Evolutionary conservation across 108 stramenopile genomes (phyloP), one percentile per base, ranked within the genome.

Genomic region (Hondaea fermentalgiana): DNA sequence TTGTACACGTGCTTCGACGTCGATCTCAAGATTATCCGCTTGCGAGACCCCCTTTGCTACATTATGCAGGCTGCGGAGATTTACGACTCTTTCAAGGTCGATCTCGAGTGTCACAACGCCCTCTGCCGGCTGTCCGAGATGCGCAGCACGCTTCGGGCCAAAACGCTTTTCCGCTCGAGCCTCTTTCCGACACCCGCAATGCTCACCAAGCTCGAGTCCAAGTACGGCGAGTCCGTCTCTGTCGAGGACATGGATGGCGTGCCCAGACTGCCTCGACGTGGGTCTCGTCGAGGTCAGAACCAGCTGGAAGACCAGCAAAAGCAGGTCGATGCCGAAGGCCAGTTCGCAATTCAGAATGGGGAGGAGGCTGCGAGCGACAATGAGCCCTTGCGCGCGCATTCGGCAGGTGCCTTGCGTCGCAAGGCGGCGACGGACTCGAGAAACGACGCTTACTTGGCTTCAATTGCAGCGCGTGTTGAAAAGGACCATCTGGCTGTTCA

Each of bases 141-240:
- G 45, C 45, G 76, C 19, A 83, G 76, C 51, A 53, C 28, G 19
- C 45, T 25, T 1, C 76, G 76, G 6, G 28, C 49, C 51, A 47
- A 53, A 3, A 47, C 25, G 25, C 51, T 83, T 17, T 83, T 53
- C 45, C 45, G 76, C n/a, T 14, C 76, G 28, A 47, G 51, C n/a
- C 45, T 47, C 10, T 83, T 83, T 53, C 76, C 76, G 3, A 83
- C 76, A 8, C 49, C 51, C n/a, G 76, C 19, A 6, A 83, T 83
- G 76, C 76, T 83, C 51, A 53, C 76, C 51, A 83, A 83, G 51
- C 51, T 83, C 49, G 76, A 83, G 76, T 83, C 76, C 45, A 83
- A 83, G 51, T 83, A 83, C 51, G 76, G 76, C 51, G 76, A 83
- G 28, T 53, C 49, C 14, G 76, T 83, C n/a, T 83, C 76, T 6